These are phyloP conservation scores for Zhuliangozyma parablackwelliae DNA, from an alignment of 1,139 yeast genomes.

Conservation along the genomic window DNA sequence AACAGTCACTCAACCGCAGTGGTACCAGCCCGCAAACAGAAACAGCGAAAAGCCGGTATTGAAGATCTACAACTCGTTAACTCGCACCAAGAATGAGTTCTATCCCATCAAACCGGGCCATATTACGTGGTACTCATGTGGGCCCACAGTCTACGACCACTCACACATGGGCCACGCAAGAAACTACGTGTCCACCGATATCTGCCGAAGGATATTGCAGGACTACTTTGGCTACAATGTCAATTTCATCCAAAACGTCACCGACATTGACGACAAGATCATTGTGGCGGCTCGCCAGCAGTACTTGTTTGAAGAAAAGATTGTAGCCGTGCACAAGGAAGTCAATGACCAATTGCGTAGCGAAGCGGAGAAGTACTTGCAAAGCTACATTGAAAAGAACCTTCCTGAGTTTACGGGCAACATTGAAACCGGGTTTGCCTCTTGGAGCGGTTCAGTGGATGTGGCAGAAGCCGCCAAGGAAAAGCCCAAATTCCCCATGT, in stretches of 20 bases:
- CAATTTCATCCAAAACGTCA: slow-evolving; percentile 88
- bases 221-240: slow-evolving; percentile 90
- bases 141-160: slow-evolving; percentile 97
- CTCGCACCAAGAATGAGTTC: slow-evolving; percentile 75
- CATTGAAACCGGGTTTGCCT: slow-evolving; percentile 33
- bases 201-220: slow-evolving; percentile 80
- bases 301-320: slow-evolving; percentile 63
- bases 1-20: slow-evolving; percentile 35
- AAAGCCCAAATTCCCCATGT: slow-evolving; percentile 85
- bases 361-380: slow-evolving; percentile 42
- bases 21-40: slow-evolving; percentile 27
- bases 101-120: slow-evolving; percentile 57
- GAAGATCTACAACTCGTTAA: slow-evolving; percentile 68
- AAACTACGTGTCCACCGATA: slow-evolving; percentile 91
- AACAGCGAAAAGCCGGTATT: slow-evolving; percentile 18
- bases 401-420: slow-evolving; percentile 39
- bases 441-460: slow-evolving; percentile 52
- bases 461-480: slow-evolving; percentile 44
- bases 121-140: slow-evolving; percentile 96
- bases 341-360: slow-evolving; percentile 35
- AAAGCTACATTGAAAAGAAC: slow-evolving; percentile 51
- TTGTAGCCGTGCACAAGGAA: slow-evolving; percentile 26
- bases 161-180: slow-evolving; percentile 99
- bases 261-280: slow-evolving; percentile 96
- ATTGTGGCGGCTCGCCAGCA: slow-evolving; percentile 91